phyloP scores from a whole-genome alignment of 257 asterid species.

The Nicotiana paniculata region DNA sequence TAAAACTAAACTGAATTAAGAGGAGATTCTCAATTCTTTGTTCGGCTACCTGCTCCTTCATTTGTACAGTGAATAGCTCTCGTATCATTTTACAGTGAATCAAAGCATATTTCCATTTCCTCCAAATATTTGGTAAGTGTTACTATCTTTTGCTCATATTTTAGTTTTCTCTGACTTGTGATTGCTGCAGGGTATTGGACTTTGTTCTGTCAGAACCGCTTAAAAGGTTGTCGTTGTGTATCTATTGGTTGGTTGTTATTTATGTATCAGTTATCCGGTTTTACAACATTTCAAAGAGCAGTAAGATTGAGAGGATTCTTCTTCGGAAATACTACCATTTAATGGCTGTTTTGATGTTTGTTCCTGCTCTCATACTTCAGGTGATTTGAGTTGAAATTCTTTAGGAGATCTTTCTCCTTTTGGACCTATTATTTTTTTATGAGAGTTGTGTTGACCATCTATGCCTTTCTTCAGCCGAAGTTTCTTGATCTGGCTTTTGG shows the following conservation, averaged over 20 bases:
- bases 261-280: constrained; percentile 59
- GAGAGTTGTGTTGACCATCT: constrained; percentile 6
- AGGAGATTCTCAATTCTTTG: neutral
- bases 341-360: constrained; percentile 63
- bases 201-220: constrained; percentile 78
- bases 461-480: constrained; percentile 31
- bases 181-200: constrained; percentile 55
- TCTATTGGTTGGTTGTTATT: constrained; percentile 74
- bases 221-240: constrained; percentile 65
- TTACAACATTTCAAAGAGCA: constrained; percentile 70
- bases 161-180: constrained; percentile 9
- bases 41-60: neutral
- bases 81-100: neutral
- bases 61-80: neutral
- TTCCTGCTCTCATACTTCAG: constrained; percentile 46
- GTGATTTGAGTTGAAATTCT: constrained; percentile 19
- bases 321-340: constrained; percentile 97
- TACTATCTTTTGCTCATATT: neutral
- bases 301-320: constrained; percentile 86
- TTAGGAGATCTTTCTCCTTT: neutral
- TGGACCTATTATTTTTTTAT: neutral
- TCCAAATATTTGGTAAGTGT: neutral
- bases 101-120: neutral
- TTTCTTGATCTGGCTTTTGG: constrained; percentile 81
- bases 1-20: neutral